Conservation (phyloP, 2,329 filamentous ascomycete genomes). For the Epichloe sibirici region DNA sequence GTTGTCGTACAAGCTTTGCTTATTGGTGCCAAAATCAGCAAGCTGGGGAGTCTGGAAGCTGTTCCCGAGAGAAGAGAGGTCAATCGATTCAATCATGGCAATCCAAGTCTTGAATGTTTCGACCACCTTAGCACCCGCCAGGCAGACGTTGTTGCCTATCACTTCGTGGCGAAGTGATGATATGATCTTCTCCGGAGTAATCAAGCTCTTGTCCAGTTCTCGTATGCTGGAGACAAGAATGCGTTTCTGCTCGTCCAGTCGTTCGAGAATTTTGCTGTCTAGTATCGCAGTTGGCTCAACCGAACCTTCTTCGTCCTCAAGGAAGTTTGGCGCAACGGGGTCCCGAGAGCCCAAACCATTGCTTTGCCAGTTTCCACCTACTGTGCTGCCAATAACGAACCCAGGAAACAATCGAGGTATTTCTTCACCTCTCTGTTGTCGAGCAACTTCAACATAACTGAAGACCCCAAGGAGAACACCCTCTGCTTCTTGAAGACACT, state of each 20-base stretch:
- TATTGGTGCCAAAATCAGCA: conserved; percentile 76
- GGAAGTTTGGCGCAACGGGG: conserved; percentile 67
- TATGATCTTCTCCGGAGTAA: conserved; percentile 68
- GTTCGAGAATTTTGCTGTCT: conserved; percentile 66
- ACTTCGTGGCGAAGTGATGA: conserved; percentile 66
- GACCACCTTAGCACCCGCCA: conserved; percentile 64
- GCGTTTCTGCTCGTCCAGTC: conserved; percentile 74
- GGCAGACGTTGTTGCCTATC: conserved; percentile 73
- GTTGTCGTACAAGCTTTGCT: conserved; percentile 88
- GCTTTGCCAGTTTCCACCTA: conserved; percentile 80
- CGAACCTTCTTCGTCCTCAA: conserved; percentile 67
- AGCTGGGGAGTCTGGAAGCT: conserved; percentile 76
- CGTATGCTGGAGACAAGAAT: conserved; percentile 77
- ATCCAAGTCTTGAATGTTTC: conserved; percentile 88
- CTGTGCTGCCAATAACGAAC: conserved; percentile 75
- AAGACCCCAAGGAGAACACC: conserved; percentile 89
- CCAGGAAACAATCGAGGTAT: conserved; percentile 88
- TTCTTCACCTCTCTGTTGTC: conserved; percentile 84
- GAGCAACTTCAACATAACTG: conserved; percentile 90
- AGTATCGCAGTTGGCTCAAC: conserved; percentile 62
- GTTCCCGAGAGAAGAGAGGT: conserved; percentile 66
- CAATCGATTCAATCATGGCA: conserved; percentile 80
- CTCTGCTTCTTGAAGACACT: conserved; percentile 95
- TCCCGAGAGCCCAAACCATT: conserved; percentile 54
- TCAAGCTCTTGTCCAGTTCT: conserved; percentile 73